These are phyloP conservation scores for Borealophlyctis nickersoniae DNA, from an alignment of 192 early-diverging fungal genomes.

Conservation along the genomic window DNA sequence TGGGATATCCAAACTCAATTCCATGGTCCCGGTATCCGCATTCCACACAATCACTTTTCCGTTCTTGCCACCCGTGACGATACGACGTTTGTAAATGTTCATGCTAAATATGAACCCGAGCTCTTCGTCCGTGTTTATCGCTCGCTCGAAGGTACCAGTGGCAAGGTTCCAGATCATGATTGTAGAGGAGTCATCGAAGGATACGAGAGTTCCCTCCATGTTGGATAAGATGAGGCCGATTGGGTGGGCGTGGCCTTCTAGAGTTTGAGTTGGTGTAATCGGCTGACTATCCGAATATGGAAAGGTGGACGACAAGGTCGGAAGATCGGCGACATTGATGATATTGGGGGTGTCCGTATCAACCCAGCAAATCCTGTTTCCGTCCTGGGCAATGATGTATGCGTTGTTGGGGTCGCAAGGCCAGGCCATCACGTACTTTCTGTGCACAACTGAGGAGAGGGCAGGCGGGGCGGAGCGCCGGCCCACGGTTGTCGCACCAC, in stretches of 20 bases:
- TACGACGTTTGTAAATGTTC: conserved; percentile 35
- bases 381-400: conserved; percentile 30
- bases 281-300: neutral
- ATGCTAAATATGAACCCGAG: conserved; percentile 37
- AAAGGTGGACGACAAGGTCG: neutral
- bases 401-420: conserved; percentile 28
- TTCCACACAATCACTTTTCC: conserved; percentile 36
- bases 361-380: conserved; percentile 14
- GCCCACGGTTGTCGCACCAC: neutral
- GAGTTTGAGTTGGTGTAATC: neutral
- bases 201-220: conserved; percentile 28
- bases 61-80: conserved; percentile 33
- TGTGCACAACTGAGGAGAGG: neutral
- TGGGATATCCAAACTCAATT: conserved; percentile 22
- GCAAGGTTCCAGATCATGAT: conserved; percentile 33
- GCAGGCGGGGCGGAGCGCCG: neutral
- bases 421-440: conserved; percentile 29
- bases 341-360: conserved; percentile 15
- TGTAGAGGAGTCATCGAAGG: conserved; percentile 30
- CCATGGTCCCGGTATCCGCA: conserved; percentile 18
- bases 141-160: conserved; percentile 24
- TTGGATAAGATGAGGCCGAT: conserved; percentile 37
- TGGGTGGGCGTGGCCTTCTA: conserved; percentile 22
- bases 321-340: neutral
- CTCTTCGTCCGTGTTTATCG: conserved; percentile 27